Percentiles rank a stretch among this genome's conserved stretches.
phyloP scores from a whole-genome alignment of 2,329 filamentous ascomycete species.

The Aureobasidium sp. region DNA sequence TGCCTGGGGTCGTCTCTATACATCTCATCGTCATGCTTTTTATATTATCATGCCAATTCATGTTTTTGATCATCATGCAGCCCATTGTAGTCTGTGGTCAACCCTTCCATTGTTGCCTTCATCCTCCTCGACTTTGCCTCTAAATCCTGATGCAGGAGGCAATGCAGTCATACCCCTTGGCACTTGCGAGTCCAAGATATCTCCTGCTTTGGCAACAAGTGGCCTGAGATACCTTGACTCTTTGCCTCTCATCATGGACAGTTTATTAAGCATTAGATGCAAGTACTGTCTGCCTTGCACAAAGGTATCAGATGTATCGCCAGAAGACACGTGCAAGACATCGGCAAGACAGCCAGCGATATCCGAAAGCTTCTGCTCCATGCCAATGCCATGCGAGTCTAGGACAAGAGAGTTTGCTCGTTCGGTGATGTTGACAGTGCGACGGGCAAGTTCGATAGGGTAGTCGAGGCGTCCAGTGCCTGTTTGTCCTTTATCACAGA shows the following conservation, averaged over 20 bases:
- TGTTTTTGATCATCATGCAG: not conserved
- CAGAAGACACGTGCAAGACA: constrained; percentile 27
- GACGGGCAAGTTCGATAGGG: constrained; percentile 26
- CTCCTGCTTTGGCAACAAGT: constrained; percentile 25
- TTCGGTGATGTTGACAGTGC: constrained; percentile 24
- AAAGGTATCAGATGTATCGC: constrained; percentile 24
- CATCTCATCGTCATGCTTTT: not conserved
- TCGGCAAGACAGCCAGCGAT: constrained; percentile 28
- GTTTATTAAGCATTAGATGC: constrained; percentile 21
- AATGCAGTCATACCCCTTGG: not conserved
- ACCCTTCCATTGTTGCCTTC: not conserved
- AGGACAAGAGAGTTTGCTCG: constrained; percentile 22
- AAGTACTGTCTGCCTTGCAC: constrained; percentile 27
- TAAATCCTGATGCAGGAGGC: not conserved
- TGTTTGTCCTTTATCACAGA: constrained; percentile 24
- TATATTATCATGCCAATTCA: not conserved
- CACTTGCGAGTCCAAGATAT: constrained; percentile 19
- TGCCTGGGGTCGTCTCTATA: not conserved
- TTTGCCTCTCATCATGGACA: constrained; percentile 28
- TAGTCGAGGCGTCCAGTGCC: constrained; percentile 28
- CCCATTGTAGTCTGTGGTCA: not conserved
- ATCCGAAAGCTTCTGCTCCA: constrained; percentile 29
- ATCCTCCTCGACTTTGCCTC: not conserved
- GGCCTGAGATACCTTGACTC: constrained; percentile 27
- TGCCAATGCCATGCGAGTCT: constrained; percentile 28